These are phyloP conservation scores for Rhizopogon roseolus DNA, from an alignment of 768 basidiomycete species.

Conservation along the genomic window DNA sequence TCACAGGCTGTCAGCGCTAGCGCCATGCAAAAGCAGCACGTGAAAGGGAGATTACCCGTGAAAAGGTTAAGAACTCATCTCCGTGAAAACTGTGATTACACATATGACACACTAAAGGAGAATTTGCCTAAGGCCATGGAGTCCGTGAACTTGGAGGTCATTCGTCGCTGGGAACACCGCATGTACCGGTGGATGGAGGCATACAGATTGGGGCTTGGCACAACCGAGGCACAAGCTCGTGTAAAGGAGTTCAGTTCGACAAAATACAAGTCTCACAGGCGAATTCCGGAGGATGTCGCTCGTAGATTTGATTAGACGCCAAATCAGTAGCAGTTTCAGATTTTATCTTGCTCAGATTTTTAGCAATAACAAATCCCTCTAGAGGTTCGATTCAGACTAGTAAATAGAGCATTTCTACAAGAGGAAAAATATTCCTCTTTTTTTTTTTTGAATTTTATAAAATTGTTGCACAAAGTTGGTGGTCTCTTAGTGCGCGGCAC, in stretches of 20 bases:
- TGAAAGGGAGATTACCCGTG: no score
- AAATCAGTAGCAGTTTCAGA: no score
- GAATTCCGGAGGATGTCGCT: not conserved
- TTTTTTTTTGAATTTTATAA: no score
- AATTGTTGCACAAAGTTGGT: not conserved
- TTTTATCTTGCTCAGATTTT: no score
- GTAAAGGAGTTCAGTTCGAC: conserved; percentile 8
- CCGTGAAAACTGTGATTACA: no score
- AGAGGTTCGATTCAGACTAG: no score
- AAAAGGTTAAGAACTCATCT: conserved; percentile 22
- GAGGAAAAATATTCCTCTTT: no score
- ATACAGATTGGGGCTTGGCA: conserved; percentile 7
- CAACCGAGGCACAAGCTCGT: conserved; percentile 9
- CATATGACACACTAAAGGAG: conserved; percentile 15
- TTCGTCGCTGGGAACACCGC: conserved; percentile 8
- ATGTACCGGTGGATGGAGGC: conserved; percentile 14
- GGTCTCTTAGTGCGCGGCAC: not conserved
- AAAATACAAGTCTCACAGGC: conserved; percentile 10
- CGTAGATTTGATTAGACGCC: not conserved
- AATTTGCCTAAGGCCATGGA: conserved; percentile 20
- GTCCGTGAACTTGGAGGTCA: conserved; percentile 9
- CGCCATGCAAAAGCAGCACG: no score
- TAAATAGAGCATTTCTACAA: no score
- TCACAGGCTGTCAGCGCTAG: no score
- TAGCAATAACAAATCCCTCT: no score